Evolutionary conservation across 2,329 filamentous ascomycete species (phyloP).

Genomic region (Remersonia thermophila): DNA sequence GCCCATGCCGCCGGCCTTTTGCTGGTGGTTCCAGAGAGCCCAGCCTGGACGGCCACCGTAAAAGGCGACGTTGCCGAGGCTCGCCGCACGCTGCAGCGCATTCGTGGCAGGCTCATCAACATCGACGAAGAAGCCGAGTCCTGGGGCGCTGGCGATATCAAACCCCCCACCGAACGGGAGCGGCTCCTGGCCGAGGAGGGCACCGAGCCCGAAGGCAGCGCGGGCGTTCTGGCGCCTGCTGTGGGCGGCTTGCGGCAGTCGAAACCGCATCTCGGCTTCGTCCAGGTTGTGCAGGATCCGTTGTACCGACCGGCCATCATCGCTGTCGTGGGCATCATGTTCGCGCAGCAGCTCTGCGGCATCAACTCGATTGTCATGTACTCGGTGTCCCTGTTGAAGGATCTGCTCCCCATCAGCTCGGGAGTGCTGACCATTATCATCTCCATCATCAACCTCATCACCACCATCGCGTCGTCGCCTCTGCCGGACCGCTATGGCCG

Average conservation of each 20-base stretch:
- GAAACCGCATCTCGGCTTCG: slow-evolving; percentile 40
- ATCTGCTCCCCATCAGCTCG: slow-evolving; percentile 69
- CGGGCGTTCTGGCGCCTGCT: slow-evolving; percentile 16
- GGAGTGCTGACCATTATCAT: slow-evolving; percentile 78
- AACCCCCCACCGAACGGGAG: slow-evolving; percentile 50
- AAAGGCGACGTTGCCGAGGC: slow-evolving; percentile 50
- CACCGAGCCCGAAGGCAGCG: slow-evolving; percentile 14
- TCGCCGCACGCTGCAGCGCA: slow-evolving; percentile 55
- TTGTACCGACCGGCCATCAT: slow-evolving; percentile 62
- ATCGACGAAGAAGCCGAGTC: slow-evolving; percentile 60
- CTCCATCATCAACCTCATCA: slow-evolving; percentile 73
- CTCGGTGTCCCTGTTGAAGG: slow-evolving; percentile 76
- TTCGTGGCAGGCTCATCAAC: slow-evolving; percentile 57
- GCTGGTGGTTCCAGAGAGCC: slow-evolving; percentile 70
- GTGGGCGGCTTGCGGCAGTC: slow-evolving; percentile 6
- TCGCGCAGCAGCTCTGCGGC: slow-evolving; percentile 81
- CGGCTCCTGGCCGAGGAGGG: slow-evolving; percentile 44
- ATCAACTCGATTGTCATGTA: slow-evolving; percentile 99
- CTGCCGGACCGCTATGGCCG: slow-evolving; percentile 79
- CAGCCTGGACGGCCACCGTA: slow-evolving; percentile 64
- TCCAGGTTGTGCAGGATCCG: slow-evolving; percentile 54
- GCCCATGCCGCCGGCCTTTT: slow-evolving; percentile 55
- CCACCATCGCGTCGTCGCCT: slow-evolving; percentile 70
- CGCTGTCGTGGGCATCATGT: slow-evolving; percentile 82
- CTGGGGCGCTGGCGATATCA: slow-evolving; percentile 41